Evolutionary conservation across 2,329 filamentous ascomycete genomes (phyloP), one percentile per base, ranked within the genome.

Genomic region (Nemania bipapillata): DNA sequence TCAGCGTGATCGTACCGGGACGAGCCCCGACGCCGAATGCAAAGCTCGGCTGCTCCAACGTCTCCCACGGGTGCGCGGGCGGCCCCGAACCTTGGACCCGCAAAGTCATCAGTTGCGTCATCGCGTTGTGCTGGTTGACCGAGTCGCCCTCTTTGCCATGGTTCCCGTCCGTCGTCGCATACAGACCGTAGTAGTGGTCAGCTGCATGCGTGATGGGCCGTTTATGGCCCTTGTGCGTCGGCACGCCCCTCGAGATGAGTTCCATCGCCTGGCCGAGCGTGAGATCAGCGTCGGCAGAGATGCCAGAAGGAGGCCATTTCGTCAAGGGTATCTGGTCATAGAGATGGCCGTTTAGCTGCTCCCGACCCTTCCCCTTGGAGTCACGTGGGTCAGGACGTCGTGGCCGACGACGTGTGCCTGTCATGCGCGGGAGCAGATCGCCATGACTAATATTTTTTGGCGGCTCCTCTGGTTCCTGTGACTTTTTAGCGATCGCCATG

Each of bases 31-130:
- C 91, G 71, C 85, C 87, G 76, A 91, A 92, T 0, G 88, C 85
- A 78, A 89, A 89, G 76, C 90, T 92, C 4, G 91, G 91, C 74
- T 93, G 90, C 76, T 94, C 91, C 28, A 93, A 82, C 1, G 91
- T 90, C 70, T 91, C 87, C 91, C 89, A 93, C 1, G 89, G 90
- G 67, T 82, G 77, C 2, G 77, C 76, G 52, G 86, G 81, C 17
- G 73, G 72, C 3, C 74, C 73, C 3, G 75, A 74, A 24, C 83
- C 82, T 65, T 83, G 80, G 15, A 86, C 80, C 28, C 83, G 81
- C 75, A 89, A 78, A 1, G 86, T 87, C 83, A 87, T 88, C 73
- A 89, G 83, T 78, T 88, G 84, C 8, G 81, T 84, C 86, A 89
- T 89, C 57, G 83, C 78, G 71, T 87, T 83, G 76, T 87, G 85